These are phyloP conservation scores for Grammothele lineata DNA, from an alignment of 768 basidiomycete genomes.

Conservation along the genomic window DNA sequence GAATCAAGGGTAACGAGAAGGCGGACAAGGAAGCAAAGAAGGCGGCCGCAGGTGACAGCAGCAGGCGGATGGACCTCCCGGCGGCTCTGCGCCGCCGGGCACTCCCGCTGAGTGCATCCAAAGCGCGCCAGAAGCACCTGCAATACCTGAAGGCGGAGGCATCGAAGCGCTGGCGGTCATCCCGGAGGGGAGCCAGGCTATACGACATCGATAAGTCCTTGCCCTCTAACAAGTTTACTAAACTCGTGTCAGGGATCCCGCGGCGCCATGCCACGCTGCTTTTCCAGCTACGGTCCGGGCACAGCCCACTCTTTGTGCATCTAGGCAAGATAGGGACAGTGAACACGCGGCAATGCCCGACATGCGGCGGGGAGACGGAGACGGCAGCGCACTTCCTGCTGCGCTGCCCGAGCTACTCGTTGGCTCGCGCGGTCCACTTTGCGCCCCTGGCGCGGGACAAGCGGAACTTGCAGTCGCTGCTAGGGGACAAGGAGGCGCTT, in stretches of 20 bases:
- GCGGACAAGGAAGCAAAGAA: slow-evolving; percentile 19
- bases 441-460: background rate
- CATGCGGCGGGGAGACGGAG: slow-evolving; percentile 5
- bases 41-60: slow-evolving; percentile 9
- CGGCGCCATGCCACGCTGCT: slow-evolving; percentile 10
- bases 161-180: background rate
- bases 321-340: slow-evolving; percentile 13
- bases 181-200: background rate
- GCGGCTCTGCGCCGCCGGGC: background rate
- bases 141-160: background rate
- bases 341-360: slow-evolving; percentile 6
- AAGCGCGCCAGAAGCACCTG: background rate
- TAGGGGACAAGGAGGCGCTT: background rate
- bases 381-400: slow-evolving; percentile 20
- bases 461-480: slow-evolving; percentile 1
- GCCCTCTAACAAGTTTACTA: background rate
- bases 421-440: background rate
- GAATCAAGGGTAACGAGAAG: slow-evolving; percentile 19
- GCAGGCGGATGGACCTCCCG: background rate
- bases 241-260: background rate
- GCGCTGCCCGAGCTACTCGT: slow-evolving; percentile 7
- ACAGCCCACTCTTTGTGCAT: slow-evolving; percentile 27
- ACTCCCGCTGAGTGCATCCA: background rate
- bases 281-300: slow-evolving; percentile 30
- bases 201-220: background rate